These are phyloP conservation scores for Aspergillus udagawae DNA, from an alignment of 2,329 filamentous ascomycete species.

Conservation along the genomic window DNA sequence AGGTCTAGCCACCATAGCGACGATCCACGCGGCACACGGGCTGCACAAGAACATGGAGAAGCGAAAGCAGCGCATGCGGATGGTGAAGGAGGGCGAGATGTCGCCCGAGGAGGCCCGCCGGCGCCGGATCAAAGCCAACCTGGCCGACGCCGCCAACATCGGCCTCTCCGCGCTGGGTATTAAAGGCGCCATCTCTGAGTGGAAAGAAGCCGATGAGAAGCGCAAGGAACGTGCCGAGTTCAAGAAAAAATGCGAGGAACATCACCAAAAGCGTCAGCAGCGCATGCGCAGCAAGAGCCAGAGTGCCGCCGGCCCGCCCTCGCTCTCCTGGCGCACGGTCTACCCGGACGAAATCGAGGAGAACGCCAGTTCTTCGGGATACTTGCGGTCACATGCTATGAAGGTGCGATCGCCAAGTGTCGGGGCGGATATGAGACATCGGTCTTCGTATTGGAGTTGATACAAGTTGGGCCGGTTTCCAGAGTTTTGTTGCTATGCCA, in stretches of 20 bases:
- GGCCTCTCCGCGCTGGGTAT: constrained; percentile 65
- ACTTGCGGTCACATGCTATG: neutral
- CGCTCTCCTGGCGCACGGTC: constrained; percentile 10
- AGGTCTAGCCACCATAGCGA: constrained; percentile 63
- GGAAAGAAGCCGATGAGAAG: constrained; percentile 64
- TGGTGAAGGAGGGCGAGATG: constrained; percentile 62
- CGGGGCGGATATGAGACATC: neutral
- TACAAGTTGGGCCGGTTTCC: too few species aligned
- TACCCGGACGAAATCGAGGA: constrained; percentile 33
- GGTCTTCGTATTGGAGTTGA: neutral
- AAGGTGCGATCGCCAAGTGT: neutral
- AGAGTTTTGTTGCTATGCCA: too few species aligned
- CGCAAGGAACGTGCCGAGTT: constrained; percentile 55
- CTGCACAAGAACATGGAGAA: constrained; percentile 62
- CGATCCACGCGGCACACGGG: constrained; percentile 64
- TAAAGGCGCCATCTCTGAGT: constrained; percentile 62
- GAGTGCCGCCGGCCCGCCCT: constrained; percentile 1
- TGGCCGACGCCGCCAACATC: constrained; percentile 62
- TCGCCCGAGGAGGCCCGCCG: constrained; percentile 58
- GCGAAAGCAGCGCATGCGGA: constrained; percentile 56
- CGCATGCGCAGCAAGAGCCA: constrained; percentile 21
- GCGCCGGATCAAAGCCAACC: constrained; percentile 59
- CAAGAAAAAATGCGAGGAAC: constrained; percentile 43
- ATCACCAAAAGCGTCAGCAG: constrained; percentile 44
- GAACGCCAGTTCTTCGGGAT: constrained; percentile 4